Base-by-base conservation (phyloP, 75 land plant genomes). In the Selaginella moellendorffii region DNA sequence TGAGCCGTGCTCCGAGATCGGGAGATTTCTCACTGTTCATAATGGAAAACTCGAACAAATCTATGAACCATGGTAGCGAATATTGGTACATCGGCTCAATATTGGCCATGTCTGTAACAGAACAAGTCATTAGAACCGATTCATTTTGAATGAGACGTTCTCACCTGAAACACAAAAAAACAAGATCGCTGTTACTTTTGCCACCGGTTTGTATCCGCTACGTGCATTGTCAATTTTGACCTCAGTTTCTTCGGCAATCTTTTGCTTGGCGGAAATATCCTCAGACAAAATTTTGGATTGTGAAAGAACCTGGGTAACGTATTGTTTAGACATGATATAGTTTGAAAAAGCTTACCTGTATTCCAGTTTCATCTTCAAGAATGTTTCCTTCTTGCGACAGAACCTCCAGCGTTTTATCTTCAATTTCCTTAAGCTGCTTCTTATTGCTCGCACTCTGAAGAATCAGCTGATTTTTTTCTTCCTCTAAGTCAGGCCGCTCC, bases 21-120 rank as follows among this genome's bases (percentile, higher is more conserved):
- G 59, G 17, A 25, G 73, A 64, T 29, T 71, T 71, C 54, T 71
- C 73, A 59, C 68, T 64, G 30, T 54, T 71, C 28, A 53, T 28
- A 26, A 64, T 74, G 17, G 76, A 74, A 8, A 59, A 64, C 1
- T n/a, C 60, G 26, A 74, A 69, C 21, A 69, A 24, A 27, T 63
- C 53, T 5, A 71, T 56, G 64, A 64, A 71, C 73, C 73, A 71
- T 64, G 73, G 73, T 24, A 71, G 27, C 14, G 73, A 71, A 36
- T 71, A 71, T 28, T 71, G 73, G 36, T 71, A 71, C 73, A 71
- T 71, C n/a, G 73, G 73, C 54, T 71, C 73, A 24, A 71, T 71
- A 30, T 71, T 71, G 25, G 68, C 54, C 73, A 71, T 71, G 56
- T 71, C 73, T 71, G 73, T 1, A n/a, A n/a, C n/a, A 54, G 27